Evolutionary conservation across 1,139 yeast genomes (phyloP).

Genomic region (Debaryomycetaceae sp.): DNA sequence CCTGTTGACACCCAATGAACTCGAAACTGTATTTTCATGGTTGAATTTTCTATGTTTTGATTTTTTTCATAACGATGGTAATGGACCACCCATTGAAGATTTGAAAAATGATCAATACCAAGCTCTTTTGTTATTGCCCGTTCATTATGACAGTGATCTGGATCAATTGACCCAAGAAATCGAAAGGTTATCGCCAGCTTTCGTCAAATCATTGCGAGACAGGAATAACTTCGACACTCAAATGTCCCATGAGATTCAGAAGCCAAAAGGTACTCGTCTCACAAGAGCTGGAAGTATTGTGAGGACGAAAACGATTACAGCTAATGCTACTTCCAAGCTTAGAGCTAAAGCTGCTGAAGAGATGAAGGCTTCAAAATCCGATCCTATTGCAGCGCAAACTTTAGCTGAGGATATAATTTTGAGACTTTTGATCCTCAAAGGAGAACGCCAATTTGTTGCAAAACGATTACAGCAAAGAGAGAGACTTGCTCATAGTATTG

Average conservation of each 20-base stretch:
- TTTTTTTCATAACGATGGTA: conserved; percentile 79
- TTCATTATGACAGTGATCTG: conserved; percentile 59
- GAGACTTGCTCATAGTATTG: conserved; percentile 56
- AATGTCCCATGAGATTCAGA: conserved; percentile 2
- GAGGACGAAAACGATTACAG: conserved; percentile 64
- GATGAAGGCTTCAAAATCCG: conserved; percentile 49
- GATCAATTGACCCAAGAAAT: conserved; percentile 54
- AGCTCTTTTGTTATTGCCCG: conserved; percentile 60
- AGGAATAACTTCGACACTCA: conserved; percentile 32
- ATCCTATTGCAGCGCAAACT: conserved; percentile 54
- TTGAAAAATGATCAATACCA: conserved; percentile 66
- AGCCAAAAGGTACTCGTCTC: conserved; percentile 15
- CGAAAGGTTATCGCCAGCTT: conserved; percentile 54
- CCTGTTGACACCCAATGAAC: conserved; percentile 56
- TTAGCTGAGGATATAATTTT: conserved; percentile 65
- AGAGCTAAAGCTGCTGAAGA: conserved; percentile 53
- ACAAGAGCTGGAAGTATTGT: conserved; percentile 55
- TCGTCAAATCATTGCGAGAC: conserved; percentile 45
- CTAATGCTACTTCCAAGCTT: conserved; percentile 65
- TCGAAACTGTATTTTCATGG: conserved; percentile 75
- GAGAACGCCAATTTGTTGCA: conserved; percentile 45
- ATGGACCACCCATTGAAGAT: conserved; percentile 71
- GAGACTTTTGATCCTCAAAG: conserved; percentile 50
- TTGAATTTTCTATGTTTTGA: conserved; percentile 59
- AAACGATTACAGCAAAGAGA: conserved; percentile 61